A percentile compares a stretch with the other conserved stretches of the same genome.
phyloP scores from a whole-genome alignment of 257 asterid species.

The Fraxinus cuspidata region DNA sequence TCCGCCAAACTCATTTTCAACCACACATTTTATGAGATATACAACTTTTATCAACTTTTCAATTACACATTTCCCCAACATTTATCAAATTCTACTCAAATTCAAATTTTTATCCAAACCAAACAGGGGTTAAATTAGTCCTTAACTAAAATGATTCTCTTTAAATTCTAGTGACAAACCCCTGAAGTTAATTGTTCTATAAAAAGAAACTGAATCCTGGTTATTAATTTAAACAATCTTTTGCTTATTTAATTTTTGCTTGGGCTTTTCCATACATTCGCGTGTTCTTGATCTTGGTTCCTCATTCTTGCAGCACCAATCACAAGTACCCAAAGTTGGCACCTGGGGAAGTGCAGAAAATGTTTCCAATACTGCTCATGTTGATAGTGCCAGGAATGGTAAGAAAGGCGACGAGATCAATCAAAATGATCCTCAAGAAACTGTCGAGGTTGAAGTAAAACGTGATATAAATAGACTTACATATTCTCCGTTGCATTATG shows the following conservation, averaged over 20 bases:
- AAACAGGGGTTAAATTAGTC: background rate
- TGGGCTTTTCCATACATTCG: background rate
- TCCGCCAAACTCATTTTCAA: too few species aligned
- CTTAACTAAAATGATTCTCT: background rate
- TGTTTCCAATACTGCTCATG: constrained; percentile 54
- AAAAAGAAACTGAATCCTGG: background rate
- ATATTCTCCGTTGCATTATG: constrained; percentile 54
- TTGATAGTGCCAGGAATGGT: constrained; percentile 64
- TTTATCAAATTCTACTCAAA: too few species aligned
- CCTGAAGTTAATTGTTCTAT: background rate
- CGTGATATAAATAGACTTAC: constrained; percentile 50
- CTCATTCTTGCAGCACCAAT: constrained; percentile 40
- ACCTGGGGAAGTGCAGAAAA: constrained; percentile 68
- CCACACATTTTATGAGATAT: too few species aligned
- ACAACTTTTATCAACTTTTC: too few species aligned
- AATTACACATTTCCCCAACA: too few species aligned
- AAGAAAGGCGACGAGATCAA: constrained; percentile 43
- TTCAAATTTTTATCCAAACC: too few species aligned
- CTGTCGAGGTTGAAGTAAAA: constrained; percentile 36
- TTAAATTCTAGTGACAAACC: background rate
- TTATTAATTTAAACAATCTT: background rate
- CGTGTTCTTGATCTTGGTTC: constrained; percentile 19
- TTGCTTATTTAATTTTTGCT: background rate
- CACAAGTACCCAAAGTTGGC: constrained; percentile 70
- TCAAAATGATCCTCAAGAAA: constrained; percentile 53